Base-by-base conservation (phyloP, 1,284 basidiomycete species). In the Boletellus deceptivus region DNA sequence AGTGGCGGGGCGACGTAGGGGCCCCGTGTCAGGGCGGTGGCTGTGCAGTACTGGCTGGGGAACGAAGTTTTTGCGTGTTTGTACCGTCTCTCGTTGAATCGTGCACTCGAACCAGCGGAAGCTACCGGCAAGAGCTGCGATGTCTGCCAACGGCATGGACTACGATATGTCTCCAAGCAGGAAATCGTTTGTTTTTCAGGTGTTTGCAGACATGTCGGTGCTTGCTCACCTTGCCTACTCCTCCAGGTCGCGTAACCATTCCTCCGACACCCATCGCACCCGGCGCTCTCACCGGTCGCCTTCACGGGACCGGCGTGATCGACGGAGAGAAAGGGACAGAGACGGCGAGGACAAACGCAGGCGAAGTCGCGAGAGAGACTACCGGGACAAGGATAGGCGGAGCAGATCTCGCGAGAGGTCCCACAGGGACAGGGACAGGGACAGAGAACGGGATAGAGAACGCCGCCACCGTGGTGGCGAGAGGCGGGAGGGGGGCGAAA, bases 181-280 rank as follows among this genome's bases (percentile, higher is more conserved):
- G 55, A 85, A 79, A 63, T 86, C 83, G 86, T 88, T 63, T 58
- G 83, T 68, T 38, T 56, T 36, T 47, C 56, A 48, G 57, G 52
- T 20, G 43, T 27, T 22, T 27, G 16, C 33, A 31, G 47, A 52
- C 18, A 37, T 46, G 33, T 40, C 16, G 31, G 17, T 11, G 20
- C 13, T 56, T 47, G 14, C 54, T 66, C 5, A 64, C 43, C 31
- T n/a, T 48, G 38, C 17, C 17, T 55, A 52, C 50, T 46, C 27
- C 48, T 39, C 43, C 50, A 86, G 83, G 48, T 82, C 83, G 57
- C 81, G 83, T 57, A 83, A 83, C 63, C 79, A 80, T 64, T 89
- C 86, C 13, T 81, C 81, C 38, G 87, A 89, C 62, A 89, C 86
- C 18, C 78, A 82, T 57, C 79, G 79, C 43, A 88, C 86, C 31